Conservation (phyloP, 108 stramenopile species). For the Hondaea fermentalgiana region DNA sequence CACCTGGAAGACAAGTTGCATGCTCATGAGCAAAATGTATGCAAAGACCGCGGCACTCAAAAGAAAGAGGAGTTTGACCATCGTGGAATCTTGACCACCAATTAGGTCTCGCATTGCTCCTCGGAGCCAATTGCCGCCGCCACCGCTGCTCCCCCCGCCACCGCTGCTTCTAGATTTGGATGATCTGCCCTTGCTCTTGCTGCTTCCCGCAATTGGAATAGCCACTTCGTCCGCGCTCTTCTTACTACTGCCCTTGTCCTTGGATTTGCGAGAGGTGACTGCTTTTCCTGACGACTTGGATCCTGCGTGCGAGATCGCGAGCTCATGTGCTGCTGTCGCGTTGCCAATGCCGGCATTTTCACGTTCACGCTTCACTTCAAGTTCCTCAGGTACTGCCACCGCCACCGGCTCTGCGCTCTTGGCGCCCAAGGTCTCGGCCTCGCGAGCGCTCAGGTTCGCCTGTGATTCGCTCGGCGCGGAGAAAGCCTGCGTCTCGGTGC, state of each 20-base stretch:
- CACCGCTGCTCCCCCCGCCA: background rate
- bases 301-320: background rate
- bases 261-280: background rate
- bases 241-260: background rate
- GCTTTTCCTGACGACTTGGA: background rate
- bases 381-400: background rate
- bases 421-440: background rate
- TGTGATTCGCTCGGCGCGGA: too few species aligned
- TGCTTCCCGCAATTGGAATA: background rate
- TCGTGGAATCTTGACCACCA: background rate
- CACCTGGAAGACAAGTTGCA: background rate
- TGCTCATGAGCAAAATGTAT: background rate
- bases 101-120: background rate
- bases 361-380: background rate
- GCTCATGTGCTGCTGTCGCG: background rate
- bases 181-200: background rate
- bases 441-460: too few species aligned
- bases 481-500: too few species aligned
- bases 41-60: background rate
- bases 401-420: background rate
- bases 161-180: background rate
- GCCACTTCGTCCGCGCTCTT: background rate
- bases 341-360: background rate
- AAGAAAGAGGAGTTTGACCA: background rate
- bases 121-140: background rate